Percentiles rank a stretch among this genome's conserved stretches.
Conservation (phyloP, 257 asterid genomes). For the Solanum rostratum region DNA sequence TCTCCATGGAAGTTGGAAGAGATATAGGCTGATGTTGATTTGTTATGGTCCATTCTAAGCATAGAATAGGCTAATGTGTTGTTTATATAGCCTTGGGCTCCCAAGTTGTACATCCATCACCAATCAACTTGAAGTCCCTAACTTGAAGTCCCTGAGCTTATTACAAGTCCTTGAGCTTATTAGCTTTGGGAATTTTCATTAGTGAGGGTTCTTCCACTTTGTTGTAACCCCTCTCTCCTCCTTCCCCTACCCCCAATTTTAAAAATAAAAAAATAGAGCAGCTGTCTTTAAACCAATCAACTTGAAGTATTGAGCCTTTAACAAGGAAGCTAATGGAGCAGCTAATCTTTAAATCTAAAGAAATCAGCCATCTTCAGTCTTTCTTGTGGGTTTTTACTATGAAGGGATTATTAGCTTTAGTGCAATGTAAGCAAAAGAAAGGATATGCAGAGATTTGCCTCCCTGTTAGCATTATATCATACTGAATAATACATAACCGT, state of each 20-base stretch:
- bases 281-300: background rate
- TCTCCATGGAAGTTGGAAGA: no score
- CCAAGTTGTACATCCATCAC: background rate
- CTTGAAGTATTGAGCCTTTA: background rate
- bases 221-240: no score
- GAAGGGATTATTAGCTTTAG: background rate
- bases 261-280: no score
- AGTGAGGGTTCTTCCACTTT: no score
- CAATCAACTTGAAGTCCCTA: background rate
- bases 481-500: background rate
- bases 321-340: background rate
- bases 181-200: no score
- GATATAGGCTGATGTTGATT: no score
- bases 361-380: background rate
- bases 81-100: no score
- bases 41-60: no score
- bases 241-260: no score
- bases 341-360: background rate
- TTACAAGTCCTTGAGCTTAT: no score
- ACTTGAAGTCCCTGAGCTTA: no score
- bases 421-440: background rate
- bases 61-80: no score
- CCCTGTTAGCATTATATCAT: background rate
- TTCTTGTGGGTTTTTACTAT: background rate
- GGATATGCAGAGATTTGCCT: background rate